A percentile compares a stretch with the other conserved stretches of the same genome.
These are phyloP conservation scores for Huntiella omanensis DNA, from an alignment of 2,329 filamentous ascomycete genomes.

Conservation along the genomic window DNA sequence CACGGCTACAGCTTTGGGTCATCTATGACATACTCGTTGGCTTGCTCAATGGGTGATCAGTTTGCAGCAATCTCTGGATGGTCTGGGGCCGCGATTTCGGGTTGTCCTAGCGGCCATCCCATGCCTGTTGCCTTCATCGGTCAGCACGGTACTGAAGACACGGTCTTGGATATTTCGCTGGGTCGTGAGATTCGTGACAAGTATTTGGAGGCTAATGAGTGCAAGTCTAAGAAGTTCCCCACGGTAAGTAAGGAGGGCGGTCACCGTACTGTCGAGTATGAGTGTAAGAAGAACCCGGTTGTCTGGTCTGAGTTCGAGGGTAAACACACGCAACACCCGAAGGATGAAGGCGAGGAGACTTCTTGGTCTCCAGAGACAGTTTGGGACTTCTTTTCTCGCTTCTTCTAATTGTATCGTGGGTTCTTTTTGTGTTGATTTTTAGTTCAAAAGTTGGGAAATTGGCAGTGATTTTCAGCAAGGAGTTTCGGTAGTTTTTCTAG, in stretches of 20 bases:
- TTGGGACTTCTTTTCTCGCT: slow-evolving; percentile 12
- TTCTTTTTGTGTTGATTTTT: no score
- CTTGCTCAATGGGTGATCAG: slow-evolving; percentile 20
- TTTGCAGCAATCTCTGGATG: slow-evolving; percentile 21
- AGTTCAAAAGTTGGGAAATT: no score
- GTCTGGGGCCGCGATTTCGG: slow-evolving; percentile 17
- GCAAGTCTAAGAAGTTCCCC: slow-evolving; percentile 14
- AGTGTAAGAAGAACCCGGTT: slow-evolving; percentile 15
- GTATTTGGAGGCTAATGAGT: slow-evolving; percentile 20
- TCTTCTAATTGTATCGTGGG: slow-evolving; percentile 5
- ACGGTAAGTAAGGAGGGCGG: slow-evolving; percentile 13
- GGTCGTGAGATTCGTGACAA: slow-evolving; percentile 19
- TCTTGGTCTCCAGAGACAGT: slow-evolving; percentile 3
- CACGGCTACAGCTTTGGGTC: slow-evolving; percentile 26
- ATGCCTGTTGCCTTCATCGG: slow-evolving; percentile 21
- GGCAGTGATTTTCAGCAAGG: no score
- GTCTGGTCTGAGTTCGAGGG: slow-evolving; percentile 16
- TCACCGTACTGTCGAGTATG: slow-evolving; percentile 16
- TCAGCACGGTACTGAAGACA: slow-evolving; percentile 21
- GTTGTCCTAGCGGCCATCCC: slow-evolving; percentile 16
- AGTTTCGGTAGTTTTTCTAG: no score
- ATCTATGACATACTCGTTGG: slow-evolving; percentile 23
- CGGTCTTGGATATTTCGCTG: slow-evolving; percentile 17
- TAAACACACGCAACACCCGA: slow-evolving; percentile 8
- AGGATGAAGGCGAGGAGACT: slow-evolving; percentile 3